A percentile compares a stretch with the other conserved stretches of the same genome.
phyloP scores from a whole-genome alignment of 1,284 basidiomycete genomes.

The Chiua sp. region DNA sequence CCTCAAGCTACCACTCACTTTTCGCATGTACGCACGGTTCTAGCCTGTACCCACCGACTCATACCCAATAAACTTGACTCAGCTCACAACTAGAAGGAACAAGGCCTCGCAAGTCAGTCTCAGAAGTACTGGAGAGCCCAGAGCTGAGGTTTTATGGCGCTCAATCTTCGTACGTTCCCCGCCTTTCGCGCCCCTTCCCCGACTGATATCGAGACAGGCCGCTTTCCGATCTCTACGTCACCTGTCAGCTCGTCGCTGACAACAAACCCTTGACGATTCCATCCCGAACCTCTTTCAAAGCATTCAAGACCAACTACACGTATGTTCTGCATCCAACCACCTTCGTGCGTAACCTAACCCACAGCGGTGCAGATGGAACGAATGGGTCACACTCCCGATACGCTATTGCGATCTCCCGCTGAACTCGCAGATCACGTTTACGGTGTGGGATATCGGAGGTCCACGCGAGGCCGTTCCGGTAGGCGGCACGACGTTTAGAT shows the following conservation, averaged over 20 bases:
- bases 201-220: conserved; percentile 48
- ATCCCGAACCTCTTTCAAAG: conserved; percentile 91
- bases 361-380: conserved; percentile 80
- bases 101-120: conserved; percentile 71
- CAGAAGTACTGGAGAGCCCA: conserved; percentile 78
- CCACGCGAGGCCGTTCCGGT: conserved; percentile 78
- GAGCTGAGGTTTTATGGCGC: conserved; percentile 81
- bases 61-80: conserved; percentile 7
- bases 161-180: conserved; percentile 68
- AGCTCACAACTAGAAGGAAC: conserved; percentile 88
- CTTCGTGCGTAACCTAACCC: conserved; percentile 1
- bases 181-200: not conserved
- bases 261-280: conserved; percentile 93
- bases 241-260: conserved; percentile 89
- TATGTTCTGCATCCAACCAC: conserved; percentile 40
- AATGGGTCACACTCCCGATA: conserved; percentile 91
- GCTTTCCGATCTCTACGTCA: conserved; percentile 91
- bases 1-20: conserved; percentile 84
- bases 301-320: conserved; percentile 87
- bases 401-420: conserved; percentile 91
- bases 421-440: conserved; percentile 89
- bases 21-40: conserved; percentile 74
- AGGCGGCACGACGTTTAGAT: conserved; percentile 87
- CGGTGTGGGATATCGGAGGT: conserved; percentile 93
- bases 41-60: conserved; percentile 12